A percentile compares a stretch with the other conserved stretches of the same genome.
Evolutionary conservation across 345 rosid genomes (phyloP).

Genomic region (Angophora floribunda): DNA sequence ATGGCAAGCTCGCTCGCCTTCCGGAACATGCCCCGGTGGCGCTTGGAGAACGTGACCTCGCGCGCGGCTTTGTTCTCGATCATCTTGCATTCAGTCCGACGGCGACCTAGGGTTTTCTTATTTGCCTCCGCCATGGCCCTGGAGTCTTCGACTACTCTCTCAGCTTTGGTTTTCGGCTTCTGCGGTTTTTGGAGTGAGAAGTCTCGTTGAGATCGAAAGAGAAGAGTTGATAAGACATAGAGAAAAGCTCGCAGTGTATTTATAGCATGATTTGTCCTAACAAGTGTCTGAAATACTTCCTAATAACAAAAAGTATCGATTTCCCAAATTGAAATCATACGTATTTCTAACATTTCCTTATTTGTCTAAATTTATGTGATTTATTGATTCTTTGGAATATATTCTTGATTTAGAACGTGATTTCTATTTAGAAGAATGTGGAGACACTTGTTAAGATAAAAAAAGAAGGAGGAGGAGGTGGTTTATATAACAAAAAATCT

Average conservation of each 20-base stretch:
- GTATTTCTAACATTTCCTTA: neutral
- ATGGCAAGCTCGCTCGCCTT: neutral
- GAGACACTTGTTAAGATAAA: neutral
- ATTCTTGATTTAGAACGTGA: neutral
- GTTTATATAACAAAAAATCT: too few species aligned
- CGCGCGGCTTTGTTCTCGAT: neutral
- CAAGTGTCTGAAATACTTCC: neutral
- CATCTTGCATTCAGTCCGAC: neutral
- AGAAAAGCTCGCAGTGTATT: neutral
- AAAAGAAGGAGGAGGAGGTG: too few species aligned
- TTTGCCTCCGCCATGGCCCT: neutral
- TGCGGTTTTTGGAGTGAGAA: neutral
- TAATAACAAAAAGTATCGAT: neutral
- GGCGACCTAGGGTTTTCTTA: neutral
- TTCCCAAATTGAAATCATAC: neutral
- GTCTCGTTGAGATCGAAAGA: neutral
- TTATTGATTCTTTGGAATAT: neutral
- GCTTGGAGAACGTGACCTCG: neutral
- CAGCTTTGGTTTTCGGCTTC: neutral
- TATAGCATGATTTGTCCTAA: neutral
- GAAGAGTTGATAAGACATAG: neutral
- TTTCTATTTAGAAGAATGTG: neutral
- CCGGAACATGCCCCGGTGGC: neutral
- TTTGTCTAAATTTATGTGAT: neutral
- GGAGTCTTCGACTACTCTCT: neutral